Evolutionary conservation across 495 filamentous ascomycete species (phyloP).

Genomic region (Talaromyces liani): DNA sequence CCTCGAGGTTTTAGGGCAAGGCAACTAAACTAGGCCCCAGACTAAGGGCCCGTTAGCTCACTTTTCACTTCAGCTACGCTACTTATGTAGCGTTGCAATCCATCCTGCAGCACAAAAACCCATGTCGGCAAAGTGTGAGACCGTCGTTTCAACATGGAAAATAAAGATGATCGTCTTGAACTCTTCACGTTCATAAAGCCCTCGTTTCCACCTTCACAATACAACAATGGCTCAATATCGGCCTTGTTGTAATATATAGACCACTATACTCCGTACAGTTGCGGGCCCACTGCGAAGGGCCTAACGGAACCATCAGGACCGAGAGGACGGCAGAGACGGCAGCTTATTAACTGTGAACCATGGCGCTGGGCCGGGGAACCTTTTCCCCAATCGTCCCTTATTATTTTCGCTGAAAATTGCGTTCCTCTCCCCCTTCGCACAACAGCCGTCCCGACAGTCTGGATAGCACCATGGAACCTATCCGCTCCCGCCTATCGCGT

Average conservation of each 20-base stretch:
- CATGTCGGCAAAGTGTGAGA: not conserved
- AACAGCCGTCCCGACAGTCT: constrained; percentile 10
- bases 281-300: not conserved
- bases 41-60: not conserved
- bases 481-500: constrained; percentile 9
- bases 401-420: not conserved
- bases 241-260: not conserved
- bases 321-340: not conserved
- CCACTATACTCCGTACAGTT: not conserved
- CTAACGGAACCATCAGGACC: not conserved
- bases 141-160: not conserved
- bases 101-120: not conserved
- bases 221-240: not conserved
- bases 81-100: not conserved
- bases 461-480: constrained; percentile 6
- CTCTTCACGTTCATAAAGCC: not conserved
- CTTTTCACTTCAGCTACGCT: not conserved
- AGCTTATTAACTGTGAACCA: constrained; percentile 8
- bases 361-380: constrained; percentile 7
- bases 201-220: not conserved
- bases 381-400: not conserved
- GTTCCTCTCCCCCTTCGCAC: constrained; percentile 1
- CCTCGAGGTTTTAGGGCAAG: not conserved
- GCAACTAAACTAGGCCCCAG: not conserved
- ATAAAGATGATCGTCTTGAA: not conserved